Percentiles rank a stretch among this genome's conserved stretches.
These are phyloP conservation scores for Plectosphaerella cucumerina DNA, from an alignment of 2,329 filamentous ascomycete species.

Conservation along the genomic window DNA sequence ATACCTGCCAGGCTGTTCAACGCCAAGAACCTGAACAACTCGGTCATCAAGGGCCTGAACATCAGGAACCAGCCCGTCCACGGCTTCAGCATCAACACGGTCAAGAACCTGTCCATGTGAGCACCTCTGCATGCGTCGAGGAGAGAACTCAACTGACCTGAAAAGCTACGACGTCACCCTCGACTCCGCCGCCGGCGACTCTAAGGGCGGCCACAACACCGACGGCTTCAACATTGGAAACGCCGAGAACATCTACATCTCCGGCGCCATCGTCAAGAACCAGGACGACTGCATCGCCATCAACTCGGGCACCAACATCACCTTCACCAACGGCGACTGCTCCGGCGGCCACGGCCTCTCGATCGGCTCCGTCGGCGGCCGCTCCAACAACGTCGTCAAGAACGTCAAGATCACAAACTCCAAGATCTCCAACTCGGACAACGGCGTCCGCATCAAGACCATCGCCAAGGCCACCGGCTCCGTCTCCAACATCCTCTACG, in stretches of 20 bases:
- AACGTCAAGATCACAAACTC: conserved; percentile 46
- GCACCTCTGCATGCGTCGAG: not conserved
- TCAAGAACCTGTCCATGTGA: conserved; percentile 31
- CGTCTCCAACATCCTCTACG: conserved; percentile 39
- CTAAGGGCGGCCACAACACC: conserved; percentile 45
- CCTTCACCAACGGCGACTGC: conserved; percentile 39
- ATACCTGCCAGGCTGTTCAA: conserved; percentile 37
- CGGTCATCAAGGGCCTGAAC: conserved; percentile 31
- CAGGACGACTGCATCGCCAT: conserved; percentile 59
- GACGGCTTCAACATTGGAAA: conserved; percentile 54
- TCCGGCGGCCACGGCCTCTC: conserved; percentile 38
- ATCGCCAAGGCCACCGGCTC: conserved; percentile 38
- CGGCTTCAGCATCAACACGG: conserved; percentile 33
- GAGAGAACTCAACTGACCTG: not conserved
- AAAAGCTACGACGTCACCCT: conserved; percentile 28
- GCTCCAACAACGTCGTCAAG: conserved; percentile 47
- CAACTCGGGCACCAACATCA: conserved; percentile 47
- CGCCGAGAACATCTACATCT: conserved; percentile 46
- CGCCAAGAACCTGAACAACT: conserved; percentile 33
- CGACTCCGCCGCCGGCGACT: conserved; percentile 33
- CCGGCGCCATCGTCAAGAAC: conserved; percentile 50
- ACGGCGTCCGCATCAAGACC: conserved; percentile 49
- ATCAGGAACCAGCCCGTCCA: conserved; percentile 38
- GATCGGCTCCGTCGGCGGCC: conserved; percentile 41
- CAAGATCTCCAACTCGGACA: conserved; percentile 46